Evolutionary conservation across 139 green algal species (phyloP).

Genomic region (Picochlorum sp.): DNA sequence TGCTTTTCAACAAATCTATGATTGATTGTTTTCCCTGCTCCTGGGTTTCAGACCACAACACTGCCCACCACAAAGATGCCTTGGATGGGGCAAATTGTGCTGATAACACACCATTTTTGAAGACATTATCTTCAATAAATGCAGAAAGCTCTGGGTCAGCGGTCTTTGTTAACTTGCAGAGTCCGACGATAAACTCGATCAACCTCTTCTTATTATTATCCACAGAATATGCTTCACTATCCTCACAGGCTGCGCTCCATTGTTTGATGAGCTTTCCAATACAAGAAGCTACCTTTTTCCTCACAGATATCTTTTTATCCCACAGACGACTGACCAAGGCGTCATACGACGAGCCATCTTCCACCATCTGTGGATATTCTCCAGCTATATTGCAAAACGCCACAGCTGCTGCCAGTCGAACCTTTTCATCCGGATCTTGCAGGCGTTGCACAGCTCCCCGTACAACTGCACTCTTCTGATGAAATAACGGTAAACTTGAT

Average conservation of each 20-base stretch:
- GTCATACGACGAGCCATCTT: slow-evolving; percentile 9
- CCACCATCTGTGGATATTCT: slow-evolving; percentile 14
- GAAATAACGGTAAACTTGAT: background rate
- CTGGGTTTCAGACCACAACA: slow-evolving; percentile 28
- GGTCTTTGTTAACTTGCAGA: slow-evolving; percentile 17
- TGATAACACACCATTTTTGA: slow-evolving; percentile 49
- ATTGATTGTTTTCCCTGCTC: slow-evolving; percentile 2
- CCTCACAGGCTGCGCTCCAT: slow-evolving; percentile 5
- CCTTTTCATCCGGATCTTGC: slow-evolving; percentile 57
- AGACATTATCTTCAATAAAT: slow-evolving; percentile 25
- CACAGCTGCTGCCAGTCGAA: slow-evolving; percentile 43
- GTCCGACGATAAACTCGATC: slow-evolving; percentile 7
- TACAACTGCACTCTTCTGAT: slow-evolving; percentile 4
- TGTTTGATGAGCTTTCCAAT: slow-evolving; percentile 9
- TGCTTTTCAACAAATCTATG: slow-evolving; percentile 7
- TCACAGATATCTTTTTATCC: slow-evolving; percentile 57
- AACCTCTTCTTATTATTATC: background rate
- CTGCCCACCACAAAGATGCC: slow-evolving; percentile 30
- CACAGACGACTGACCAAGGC: slow-evolving; percentile 39
- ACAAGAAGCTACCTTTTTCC: slow-evolving; percentile 38
- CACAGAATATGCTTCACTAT: background rate
- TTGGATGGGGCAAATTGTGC: slow-evolving; percentile 19
- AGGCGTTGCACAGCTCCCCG: slow-evolving; percentile 34
- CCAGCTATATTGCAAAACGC: slow-evolving; percentile 21
- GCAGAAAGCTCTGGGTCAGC: slow-evolving; percentile 32